These are phyloP conservation scores for Suillus brevipes DNA, from an alignment of 768 basidiomycete genomes.

Conservation along the genomic window DNA sequence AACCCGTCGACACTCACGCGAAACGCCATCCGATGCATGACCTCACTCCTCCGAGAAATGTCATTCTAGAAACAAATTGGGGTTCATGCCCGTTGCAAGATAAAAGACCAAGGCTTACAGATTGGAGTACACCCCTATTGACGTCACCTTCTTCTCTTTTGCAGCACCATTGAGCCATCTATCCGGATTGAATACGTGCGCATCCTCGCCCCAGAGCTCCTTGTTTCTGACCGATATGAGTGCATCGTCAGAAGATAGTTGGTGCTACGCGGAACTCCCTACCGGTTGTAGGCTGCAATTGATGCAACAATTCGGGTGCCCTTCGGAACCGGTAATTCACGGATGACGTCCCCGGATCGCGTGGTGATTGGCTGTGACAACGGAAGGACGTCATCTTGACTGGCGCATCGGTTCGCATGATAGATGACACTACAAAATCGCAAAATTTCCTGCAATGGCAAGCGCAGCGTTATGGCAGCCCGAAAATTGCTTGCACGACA, in stretches of 20 bases:
- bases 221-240: conserved; percentile 19
- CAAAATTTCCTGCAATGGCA: conserved; percentile 41
- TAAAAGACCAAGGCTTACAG: conserved; percentile 19
- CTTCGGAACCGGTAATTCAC: conserved; percentile 48
- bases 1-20: conserved; percentile 20
- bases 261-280: neutral
- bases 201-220: conserved; percentile 34
- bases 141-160: conserved; percentile 18
- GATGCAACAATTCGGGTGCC: conserved; percentile 53
- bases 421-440: conserved; percentile 52
- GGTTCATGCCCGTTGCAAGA: neutral
- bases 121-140: conserved; percentile 31
- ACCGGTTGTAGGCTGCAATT: conserved; percentile 58
- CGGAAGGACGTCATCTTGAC: conserved; percentile 57
- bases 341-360: conserved; percentile 43
- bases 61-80: conserved; percentile 23
- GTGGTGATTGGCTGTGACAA: conserved; percentile 54
- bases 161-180: conserved; percentile 25
- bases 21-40: conserved; percentile 35
- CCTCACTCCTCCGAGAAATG: conserved; percentile 26
- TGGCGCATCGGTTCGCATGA: conserved; percentile 52
- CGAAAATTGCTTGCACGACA: neutral
- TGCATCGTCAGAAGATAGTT: neutral
- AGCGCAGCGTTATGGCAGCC: neutral
- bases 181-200: conserved; percentile 32